Evolutionary conservation across 306 rosid species (phyloP).

Genomic region (Pyrus pyrifolia): DNA sequence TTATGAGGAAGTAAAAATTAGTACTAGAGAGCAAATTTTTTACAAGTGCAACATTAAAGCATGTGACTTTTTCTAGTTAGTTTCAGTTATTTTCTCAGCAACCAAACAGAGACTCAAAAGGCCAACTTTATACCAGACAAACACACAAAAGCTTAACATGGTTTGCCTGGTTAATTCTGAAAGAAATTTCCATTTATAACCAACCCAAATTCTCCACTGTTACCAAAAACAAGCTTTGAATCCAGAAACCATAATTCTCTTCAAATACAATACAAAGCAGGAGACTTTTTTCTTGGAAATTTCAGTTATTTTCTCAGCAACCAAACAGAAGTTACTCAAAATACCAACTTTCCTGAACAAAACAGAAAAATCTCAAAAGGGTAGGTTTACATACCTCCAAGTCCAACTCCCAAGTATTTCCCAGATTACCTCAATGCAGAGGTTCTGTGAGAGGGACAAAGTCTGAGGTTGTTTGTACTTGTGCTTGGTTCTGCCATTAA

Average conservation of each 20-base stretch:
- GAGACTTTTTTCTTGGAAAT: not conserved
- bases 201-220: no score
- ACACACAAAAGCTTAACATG: no score
- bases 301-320: not conserved
- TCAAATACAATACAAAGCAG: not conserved
- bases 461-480: not conserved
- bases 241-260: not conserved
- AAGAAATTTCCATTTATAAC: no score
- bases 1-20: not conserved
- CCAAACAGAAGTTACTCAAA: not conserved
- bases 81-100: constrained; percentile 2
- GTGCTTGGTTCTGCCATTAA: not conserved
- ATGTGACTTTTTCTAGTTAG: not conserved
- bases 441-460: not conserved
- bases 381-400: not conserved
- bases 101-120: not conserved
- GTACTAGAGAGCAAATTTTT: not conserved
- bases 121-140: no score
- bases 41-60: not conserved
- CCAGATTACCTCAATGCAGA: not conserved
- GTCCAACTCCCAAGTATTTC: not conserved
- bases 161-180: no score
- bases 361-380: not conserved
- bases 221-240: no score
- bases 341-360: not conserved